Conservation (phyloP, 768 basidiomycete genomes). For the Auriscalpium vulgare region DNA sequence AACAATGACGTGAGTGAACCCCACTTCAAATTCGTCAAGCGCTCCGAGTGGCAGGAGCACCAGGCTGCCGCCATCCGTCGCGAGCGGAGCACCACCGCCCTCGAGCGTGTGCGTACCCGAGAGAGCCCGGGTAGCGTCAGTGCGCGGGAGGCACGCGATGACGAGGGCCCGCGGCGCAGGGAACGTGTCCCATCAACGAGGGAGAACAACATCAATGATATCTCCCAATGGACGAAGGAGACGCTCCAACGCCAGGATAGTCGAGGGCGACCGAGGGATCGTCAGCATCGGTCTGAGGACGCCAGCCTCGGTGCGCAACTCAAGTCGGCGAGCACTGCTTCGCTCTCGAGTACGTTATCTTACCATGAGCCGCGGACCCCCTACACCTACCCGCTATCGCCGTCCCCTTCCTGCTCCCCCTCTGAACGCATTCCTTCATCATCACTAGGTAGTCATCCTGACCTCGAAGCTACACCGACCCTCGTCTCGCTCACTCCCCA, state of each 20-base stretch:
- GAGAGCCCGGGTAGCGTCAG: constrained; percentile 29
- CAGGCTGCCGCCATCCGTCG: constrained; percentile 64
- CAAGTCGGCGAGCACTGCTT: constrained; percentile 22
- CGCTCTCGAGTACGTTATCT: constrained; percentile 17
- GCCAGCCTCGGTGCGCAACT: constrained; percentile 25
- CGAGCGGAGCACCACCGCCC: constrained; percentile 54
- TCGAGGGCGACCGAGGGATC: constrained; percentile 59
- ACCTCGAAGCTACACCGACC: neutral
- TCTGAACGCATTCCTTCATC: neutral
- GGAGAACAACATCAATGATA: constrained; percentile 39
- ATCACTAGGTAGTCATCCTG: neutral
- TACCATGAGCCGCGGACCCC: constrained; percentile 21
- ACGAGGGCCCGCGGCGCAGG: constrained; percentile 19
- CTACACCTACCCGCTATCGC: constrained; percentile 17
- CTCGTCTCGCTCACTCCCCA: constrained; percentile 1
- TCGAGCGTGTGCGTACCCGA: constrained; percentile 49
- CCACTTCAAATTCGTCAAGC: constrained; percentile 74
- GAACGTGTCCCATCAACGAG: constrained; percentile 33
- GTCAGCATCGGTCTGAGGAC: constrained; percentile 28
- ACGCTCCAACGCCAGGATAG: constrained; percentile 32
- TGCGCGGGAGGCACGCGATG: constrained; percentile 8
- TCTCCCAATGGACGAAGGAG: constrained; percentile 53
- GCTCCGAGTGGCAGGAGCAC: constrained; percentile 79
- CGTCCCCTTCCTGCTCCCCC: constrained; percentile 28
- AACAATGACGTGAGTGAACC: constrained; percentile 53